Evolutionary conservation across 2,329 filamentous ascomycete genomes (phyloP).

Genomic region (Hortaea werneckii): DNA sequence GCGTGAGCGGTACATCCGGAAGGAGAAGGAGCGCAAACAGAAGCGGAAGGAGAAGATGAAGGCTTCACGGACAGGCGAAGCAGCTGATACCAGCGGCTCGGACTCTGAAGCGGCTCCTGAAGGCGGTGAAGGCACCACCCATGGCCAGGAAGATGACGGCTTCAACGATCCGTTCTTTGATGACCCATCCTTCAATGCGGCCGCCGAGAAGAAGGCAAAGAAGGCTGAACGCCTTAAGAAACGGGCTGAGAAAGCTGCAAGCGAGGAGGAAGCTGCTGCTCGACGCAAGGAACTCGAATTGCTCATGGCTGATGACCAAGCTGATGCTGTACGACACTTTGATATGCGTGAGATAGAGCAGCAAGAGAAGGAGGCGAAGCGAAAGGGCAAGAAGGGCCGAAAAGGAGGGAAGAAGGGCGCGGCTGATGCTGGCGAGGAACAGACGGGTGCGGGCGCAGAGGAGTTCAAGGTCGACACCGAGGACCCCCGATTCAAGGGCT

Average conservation of each 20-base stretch:
- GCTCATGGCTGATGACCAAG: conserved; percentile 64
- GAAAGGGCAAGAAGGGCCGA: conserved; percentile 46
- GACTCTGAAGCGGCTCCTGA: conserved; percentile 21
- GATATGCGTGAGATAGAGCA: conserved; percentile 87
- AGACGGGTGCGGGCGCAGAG: conserved; percentile 32
- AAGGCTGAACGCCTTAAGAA: conserved; percentile 60
- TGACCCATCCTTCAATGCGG: conserved; percentile 39
- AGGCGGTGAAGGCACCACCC: conserved; percentile 12
- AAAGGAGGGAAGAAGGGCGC: conserved; percentile 30
- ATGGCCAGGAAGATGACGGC: conserved; percentile 43
- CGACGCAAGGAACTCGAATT: conserved; percentile 74
- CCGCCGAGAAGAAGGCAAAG: conserved; percentile 21
- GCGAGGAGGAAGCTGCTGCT: conserved; percentile 55
- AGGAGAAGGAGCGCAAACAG: conserved; percentile 84
- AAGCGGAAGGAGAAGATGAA: conserved; percentile 64
- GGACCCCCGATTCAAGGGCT: conserved; percentile 72
- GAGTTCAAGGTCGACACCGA: conserved; percentile 69
- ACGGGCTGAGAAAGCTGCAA: conserved; percentile 60
- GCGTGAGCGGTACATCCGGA: conserved; percentile 80
- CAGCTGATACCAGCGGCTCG: conserved; percentile 3
- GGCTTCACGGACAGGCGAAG: conserved; percentile 44
- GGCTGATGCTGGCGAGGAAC: not conserved
- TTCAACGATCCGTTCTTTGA: conserved; percentile 97
- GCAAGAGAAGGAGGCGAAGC: conserved; percentile 62
- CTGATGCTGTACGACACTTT: conserved; percentile 64